Percentiles rank a stretch among this genome's conserved stretches.
Evolutionary conservation across 208 protist species (phyloP).

Genomic region (Leptomonas pyrrhocoris): DNA sequence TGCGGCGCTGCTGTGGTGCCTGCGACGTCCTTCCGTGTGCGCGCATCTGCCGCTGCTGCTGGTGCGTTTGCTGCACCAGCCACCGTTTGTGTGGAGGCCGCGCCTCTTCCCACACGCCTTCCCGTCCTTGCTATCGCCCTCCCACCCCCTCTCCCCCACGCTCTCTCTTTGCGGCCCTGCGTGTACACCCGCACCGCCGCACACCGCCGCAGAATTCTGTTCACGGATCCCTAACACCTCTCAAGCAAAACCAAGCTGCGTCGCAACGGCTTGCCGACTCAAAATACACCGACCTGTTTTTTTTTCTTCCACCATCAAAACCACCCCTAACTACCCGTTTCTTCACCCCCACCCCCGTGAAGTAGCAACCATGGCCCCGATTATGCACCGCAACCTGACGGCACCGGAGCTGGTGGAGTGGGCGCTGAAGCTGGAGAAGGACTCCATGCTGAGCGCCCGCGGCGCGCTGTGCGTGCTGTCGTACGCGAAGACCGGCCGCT

Average conservation of each 20-base stretch:
- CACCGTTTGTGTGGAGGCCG: too few species aligned
- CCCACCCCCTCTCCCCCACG: not conserved
- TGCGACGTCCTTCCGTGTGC: not conserved
- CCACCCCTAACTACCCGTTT: not conserved
- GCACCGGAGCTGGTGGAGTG: conserved; percentile 54
- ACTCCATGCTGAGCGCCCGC: conserved; percentile 72
- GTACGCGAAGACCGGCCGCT: conserved; percentile 93
- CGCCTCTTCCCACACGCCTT: not conserved
- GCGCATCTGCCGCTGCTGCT: not conserved
- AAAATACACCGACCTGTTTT: not conserved
- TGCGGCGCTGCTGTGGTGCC: too few species aligned
- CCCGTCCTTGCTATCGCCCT: not conserved
- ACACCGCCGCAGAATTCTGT: not conserved
- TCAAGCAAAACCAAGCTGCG: not conserved
- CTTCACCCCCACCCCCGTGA: not conserved
- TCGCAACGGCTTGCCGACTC: not conserved
- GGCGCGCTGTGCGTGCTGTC: conserved; percentile 87
- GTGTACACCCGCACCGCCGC: too few species aligned
- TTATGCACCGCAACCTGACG: conserved; percentile 57
- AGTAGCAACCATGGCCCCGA: conserved; percentile 23
- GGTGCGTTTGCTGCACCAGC: too few species aligned
- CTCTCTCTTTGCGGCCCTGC: not conserved
- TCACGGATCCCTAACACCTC: not conserved
- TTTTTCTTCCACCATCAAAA: not conserved
- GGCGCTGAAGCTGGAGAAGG: conserved; percentile 73